Percentiles rank a stretch among this genome's conserved stretches.
Conservation (phyloP, 257 asterid genomes). For the Linaria vulgaris region DNA sequence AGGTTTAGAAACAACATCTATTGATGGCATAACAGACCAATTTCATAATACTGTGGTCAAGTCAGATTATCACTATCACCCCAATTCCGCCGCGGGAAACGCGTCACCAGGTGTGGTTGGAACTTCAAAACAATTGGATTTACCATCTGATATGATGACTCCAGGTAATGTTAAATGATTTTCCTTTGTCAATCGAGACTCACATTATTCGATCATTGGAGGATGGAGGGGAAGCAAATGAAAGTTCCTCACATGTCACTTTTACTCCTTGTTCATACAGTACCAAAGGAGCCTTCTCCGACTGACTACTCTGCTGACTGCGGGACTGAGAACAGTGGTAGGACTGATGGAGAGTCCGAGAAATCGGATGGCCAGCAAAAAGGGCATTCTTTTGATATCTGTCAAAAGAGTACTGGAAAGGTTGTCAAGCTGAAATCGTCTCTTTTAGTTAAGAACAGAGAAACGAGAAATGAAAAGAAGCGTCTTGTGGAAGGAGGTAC, state of each 20-base stretch:
- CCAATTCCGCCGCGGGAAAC: constrained; percentile 19
- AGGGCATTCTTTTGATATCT: constrained; percentile 49
- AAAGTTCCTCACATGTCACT: constrained; percentile 10
- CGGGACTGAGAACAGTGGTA: constrained; percentile 27
- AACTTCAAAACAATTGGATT: constrained; percentile 20
- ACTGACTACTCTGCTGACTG: constrained; percentile 1
- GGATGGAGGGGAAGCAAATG: constrained; percentile 18
- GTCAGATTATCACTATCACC: constrained; percentile 10
- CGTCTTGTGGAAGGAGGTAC: constrained; percentile 34
- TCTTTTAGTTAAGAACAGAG: constrained; percentile 44
- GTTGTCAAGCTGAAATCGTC: constrained; percentile 41
- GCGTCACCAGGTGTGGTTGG: constrained; percentile 9
- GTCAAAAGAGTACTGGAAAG: constrained; percentile 31
- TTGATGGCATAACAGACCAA: constrained; percentile 32
- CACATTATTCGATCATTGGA: constrained; percentile 1
- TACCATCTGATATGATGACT: neutral
- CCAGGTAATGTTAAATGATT: constrained; percentile 1
- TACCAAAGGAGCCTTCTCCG: constrained; percentile 14
- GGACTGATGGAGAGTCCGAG: constrained; percentile 23
- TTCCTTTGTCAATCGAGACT: constrained; percentile 19
- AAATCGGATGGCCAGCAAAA: constrained; percentile 27
- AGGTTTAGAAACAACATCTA: constrained; percentile 17
- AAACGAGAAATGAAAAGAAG: constrained; percentile 43
- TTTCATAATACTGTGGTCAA: constrained; percentile 7
- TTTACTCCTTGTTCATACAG: constrained; percentile 6